These are phyloP conservation scores for Schizochytrium sp. DNA, from an alignment of 108 stramenopile species.

Conservation along the genomic window DNA sequence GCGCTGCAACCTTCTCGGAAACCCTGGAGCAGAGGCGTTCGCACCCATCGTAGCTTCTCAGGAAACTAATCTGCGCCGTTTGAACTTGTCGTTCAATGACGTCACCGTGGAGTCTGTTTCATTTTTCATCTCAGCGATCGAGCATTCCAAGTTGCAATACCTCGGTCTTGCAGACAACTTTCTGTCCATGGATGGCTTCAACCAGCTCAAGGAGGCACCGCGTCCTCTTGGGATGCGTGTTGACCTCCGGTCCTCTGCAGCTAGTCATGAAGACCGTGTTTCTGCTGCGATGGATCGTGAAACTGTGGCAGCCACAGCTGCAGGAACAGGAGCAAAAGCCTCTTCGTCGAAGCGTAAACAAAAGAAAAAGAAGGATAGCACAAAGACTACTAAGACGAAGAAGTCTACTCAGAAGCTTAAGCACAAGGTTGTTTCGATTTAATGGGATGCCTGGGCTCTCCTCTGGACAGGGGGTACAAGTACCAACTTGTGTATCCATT, in stretches of 20 bases:
- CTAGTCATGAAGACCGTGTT: too few relatives aligned
- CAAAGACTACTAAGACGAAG: too few relatives aligned
- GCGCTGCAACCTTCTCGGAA: neutral
- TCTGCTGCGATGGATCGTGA: too few relatives aligned
- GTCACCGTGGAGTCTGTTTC: neutral
- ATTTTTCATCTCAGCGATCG: neutral
- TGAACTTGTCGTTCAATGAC: neutral
- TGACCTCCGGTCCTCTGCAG: neutral
- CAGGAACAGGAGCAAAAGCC: too few relatives aligned
- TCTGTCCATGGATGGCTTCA: neutral
- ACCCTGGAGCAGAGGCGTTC: neutral
- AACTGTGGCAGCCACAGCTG: too few relatives aligned
- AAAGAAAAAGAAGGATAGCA: too few relatives aligned
- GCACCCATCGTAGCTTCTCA: neutral
- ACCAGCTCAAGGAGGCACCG: neutral
- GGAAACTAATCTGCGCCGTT: neutral
- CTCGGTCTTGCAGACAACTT: slow-evolving; percentile 21
- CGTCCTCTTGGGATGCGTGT: neutral
- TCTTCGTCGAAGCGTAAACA: too few relatives aligned
- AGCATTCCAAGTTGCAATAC: neutral
- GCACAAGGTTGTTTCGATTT: too few relatives aligned
- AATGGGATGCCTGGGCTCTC: too few relatives aligned
- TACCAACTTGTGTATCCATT: too few relatives aligned
- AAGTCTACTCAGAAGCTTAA: too few relatives aligned
- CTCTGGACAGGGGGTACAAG: too few relatives aligned